A percentile compares a stretch with the other conserved stretches of the same genome.
These are phyloP conservation scores for Fusarium annulatum DNA, from an alignment of 2,329 filamentous ascomycete genomes.

Conservation along the genomic window DNA sequence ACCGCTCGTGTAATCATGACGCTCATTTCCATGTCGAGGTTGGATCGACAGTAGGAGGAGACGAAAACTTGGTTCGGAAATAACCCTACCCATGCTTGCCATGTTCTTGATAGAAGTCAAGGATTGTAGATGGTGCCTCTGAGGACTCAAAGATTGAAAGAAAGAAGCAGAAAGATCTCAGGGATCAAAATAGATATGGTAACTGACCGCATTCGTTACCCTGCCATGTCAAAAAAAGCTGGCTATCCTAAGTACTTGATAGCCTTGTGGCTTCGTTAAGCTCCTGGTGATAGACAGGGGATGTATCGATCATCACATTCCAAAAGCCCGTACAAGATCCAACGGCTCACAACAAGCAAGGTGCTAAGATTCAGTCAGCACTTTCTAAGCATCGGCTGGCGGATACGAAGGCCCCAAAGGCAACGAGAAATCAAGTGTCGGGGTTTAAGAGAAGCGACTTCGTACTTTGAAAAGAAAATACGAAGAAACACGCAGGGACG, in stretches of 20 bases:
- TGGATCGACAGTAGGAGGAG: constrained; percentile 30
- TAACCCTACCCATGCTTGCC: constrained; percentile 26
- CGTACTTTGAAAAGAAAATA: constrained; percentile 32
- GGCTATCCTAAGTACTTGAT: background rate
- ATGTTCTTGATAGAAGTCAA: constrained; percentile 21
- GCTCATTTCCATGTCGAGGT: constrained; percentile 22
- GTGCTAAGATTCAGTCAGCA: constrained; percentile 16
- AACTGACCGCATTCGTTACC: background rate
- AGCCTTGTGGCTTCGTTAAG: background rate
- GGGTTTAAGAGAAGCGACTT: constrained; percentile 23
- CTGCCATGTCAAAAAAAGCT: background rate
- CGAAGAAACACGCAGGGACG: constrained; percentile 43
- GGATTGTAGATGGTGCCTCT: background rate
- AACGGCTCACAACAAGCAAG: constrained; percentile 1
- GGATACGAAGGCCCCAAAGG: constrained; percentile 31
- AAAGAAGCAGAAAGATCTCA: background rate
- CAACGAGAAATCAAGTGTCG: constrained; percentile 23
- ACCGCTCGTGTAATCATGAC: constrained; percentile 27
- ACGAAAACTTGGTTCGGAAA: constrained; percentile 40
- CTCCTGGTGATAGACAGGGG: constrained; percentile 21
- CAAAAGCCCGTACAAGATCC: constrained; percentile 8
- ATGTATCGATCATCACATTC: constrained; percentile 18
- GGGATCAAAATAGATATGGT: background rate
- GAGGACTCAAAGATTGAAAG: background rate
- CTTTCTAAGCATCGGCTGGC: constrained; percentile 14